Evolutionary conservation across 306 rosid genomes (phyloP), one percentile per base, ranked within the genome.

Genomic region (Malus sylvestris): DNA sequence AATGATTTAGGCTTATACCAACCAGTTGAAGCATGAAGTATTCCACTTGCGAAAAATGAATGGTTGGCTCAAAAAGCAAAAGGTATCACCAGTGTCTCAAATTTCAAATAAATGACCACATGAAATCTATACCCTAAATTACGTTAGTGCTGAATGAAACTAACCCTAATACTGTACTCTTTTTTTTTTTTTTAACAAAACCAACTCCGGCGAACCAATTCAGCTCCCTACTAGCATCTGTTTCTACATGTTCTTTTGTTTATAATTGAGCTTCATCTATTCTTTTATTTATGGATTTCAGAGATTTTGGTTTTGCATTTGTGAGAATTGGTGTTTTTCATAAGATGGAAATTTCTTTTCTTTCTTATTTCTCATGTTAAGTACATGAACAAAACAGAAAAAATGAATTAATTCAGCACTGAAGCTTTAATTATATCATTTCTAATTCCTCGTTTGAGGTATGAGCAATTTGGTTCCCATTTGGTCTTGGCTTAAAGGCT

Each of bases 1-100:
- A 44, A 25, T 81, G 67, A 35, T 77, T 63, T 15, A 89, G 96
- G 91, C 90, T 68, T 76, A 89, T 67, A 84, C 87, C 46, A 76
- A 68, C 62, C 72, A 46, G 51, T 78, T 91, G 82, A 87, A 84
- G 88, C 42, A 29, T 14, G 76, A 83, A 57, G 87, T 76, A 42
- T 35, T 19, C 68, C 77, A 79, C 13, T 75, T 86, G 83, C 69
- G 61, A 84, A 71, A 78, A 67, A 32, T 49, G 58, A 89, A 81
- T 68, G 40, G 27, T 19, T 69, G 61, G 74, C 90, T 82, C 74
- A 76, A 78, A 75, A 81, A 59, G 84, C 65, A 68, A n/a, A 83
- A 84, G 96, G 91, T 89, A 89, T 52, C 67, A 55, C 23, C 33
- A 59, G 25, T 58, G 67, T 20, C 65, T 19, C 78, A 69, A 53